Evolutionary conservation across 2,329 filamentous ascomycete genomes (phyloP).

Genomic region (Pseudogymnoascus verrucosus): DNA sequence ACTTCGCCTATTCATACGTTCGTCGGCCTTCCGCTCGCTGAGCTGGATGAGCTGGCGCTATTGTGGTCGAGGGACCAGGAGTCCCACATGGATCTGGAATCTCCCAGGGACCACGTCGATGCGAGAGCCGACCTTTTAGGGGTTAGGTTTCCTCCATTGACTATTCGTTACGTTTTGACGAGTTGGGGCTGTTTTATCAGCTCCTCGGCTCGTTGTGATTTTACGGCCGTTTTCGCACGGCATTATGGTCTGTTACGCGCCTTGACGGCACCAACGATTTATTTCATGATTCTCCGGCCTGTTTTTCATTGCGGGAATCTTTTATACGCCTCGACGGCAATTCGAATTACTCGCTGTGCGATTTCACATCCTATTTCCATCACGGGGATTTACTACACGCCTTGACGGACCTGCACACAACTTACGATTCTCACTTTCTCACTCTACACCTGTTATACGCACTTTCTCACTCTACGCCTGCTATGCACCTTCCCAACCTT

Average conservation of each 20-base stretch:
- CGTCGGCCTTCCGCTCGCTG: not conserved
- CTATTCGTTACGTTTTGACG: not conserved
- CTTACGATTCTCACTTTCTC: not conserved
- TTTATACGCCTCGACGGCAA: not conserved
- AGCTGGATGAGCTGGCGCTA: not conserved
- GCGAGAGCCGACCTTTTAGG: not conserved
- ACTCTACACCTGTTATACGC: not conserved
- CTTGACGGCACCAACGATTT: not conserved
- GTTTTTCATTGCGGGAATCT: not conserved
- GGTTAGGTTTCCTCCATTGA: not conserved
- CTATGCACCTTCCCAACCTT: not conserved
- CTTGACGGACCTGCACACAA: not conserved
- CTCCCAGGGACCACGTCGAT: not conserved
- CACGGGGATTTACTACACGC: not conserved
- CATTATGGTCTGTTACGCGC: not conserved
- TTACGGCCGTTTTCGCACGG: not conserved
- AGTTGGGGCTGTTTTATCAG: not conserved
- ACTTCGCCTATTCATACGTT: not conserved
- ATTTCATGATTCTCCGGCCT: not conserved
- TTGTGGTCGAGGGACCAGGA: not conserved
- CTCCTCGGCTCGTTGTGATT: not conserved
- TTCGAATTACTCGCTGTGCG: not conserved
- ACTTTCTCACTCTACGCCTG: not conserved
- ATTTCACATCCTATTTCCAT: not conserved
- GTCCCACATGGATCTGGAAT: not conserved